Base-by-base conservation (phyloP, 2,329 filamentous ascomycete species). In the Mariannaea elegans region DNA sequence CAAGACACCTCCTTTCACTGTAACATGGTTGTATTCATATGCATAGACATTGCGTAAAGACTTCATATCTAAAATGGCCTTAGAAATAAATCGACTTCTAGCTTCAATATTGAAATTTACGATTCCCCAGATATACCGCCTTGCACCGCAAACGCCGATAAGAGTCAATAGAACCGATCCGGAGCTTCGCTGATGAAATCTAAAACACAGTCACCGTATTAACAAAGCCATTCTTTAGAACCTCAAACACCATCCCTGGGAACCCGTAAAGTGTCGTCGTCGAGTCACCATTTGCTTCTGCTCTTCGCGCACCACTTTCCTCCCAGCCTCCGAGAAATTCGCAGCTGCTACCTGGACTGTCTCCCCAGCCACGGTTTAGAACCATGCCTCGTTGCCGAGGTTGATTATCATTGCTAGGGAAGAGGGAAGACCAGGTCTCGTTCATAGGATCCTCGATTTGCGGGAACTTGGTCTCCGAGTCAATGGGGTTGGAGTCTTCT, bases 181-280 rank as follows among this genome's bases (percentile, higher is more conserved):
- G 19, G 2, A 16, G 36, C 16, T 29, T 27, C 13, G 54, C 31
- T 9, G 19, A 10, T 16, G 14, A 23, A 21, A 27, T 29, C 53
- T 74, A 97, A 80, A 94, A 97, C 21, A 97, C 88, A 9, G 94
- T 98, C 74, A 98, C 81, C 23, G 92, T 91, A 76, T 93, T 96
- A 21, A 99, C 91, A 62, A 88, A 90, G 4, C 92, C 93, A 72
- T 97, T 97, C 86, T 92, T 94, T 75, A 98, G 78, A 24, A 99
- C 94, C 78, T 99, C 95, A 79, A 99, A 98, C 45, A 97, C 87
- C 76, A 98, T 79, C 0, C 95, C 94, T 0, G 95, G 94, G 71
- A 97, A 97, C 1, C 94, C 94, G 78, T 93, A 98, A 24, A 99
- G 78, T 62, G 94, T 94, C 14, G 94, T 97, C 56, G 85, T 87